Percentiles rank a stretch among this genome's conserved stretches.
Conservation (phyloP, 768 basidiomycete genomes). For the Lentinula aciculospora region DNA sequence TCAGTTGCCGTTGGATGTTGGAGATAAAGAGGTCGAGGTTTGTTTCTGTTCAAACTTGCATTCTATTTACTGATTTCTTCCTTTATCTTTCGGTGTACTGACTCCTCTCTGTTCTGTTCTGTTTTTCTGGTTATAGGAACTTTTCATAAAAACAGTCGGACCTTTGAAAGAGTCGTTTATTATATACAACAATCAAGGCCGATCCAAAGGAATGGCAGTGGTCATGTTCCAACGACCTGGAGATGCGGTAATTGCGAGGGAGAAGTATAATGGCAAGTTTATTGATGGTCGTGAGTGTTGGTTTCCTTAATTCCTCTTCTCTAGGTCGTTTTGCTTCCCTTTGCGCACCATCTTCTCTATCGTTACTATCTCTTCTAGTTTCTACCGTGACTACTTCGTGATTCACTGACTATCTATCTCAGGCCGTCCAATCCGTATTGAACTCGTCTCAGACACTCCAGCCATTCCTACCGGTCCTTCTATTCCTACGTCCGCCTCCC, state of each 20-base stretch:
- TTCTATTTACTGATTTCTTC: not conserved
- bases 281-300: conserved; percentile 57
- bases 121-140: conserved; percentile 39
- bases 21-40: conserved; percentile 64
- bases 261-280: conserved; percentile 72
- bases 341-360: too few species aligned
- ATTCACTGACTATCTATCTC: not conserved
- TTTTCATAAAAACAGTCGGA: conserved; percentile 74
- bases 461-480: conserved; percentile 14
- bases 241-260: conserved; percentile 57
- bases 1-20: conserved; percentile 62
- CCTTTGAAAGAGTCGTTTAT: conserved; percentile 66
- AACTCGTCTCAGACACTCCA: conserved; percentile 44
- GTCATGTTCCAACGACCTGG: conserved; percentile 59
- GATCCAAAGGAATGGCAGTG: conserved; percentile 77
- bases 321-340: not conserved
- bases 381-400: too few species aligned
- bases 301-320: not conserved
- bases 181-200: conserved; percentile 70
- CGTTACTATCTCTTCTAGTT: too few species aligned
- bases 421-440: conserved; percentile 66
- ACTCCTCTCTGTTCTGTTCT: not conserved
- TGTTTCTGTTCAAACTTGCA: conserved; percentile 12
- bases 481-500: too few species aligned
- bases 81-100: not conserved